Evolutionary conservation across 2,329 filamentous ascomycete species (phyloP), one percentile per base, ranked within the genome.

Genomic region (Ceratocystis alfenasii): DNA sequence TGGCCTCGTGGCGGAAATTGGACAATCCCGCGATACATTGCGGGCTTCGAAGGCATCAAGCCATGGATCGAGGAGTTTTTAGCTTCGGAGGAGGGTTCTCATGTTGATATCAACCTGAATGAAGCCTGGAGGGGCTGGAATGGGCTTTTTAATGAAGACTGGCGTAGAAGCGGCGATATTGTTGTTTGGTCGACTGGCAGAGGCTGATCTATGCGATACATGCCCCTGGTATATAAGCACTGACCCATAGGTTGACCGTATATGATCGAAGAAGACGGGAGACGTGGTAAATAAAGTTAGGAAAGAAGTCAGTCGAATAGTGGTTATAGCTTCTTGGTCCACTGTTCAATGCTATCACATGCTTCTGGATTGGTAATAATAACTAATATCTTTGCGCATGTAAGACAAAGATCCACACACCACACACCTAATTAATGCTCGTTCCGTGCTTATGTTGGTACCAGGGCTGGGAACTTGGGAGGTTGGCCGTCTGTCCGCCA

Each of bases 111-210:
- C 80, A 69, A 70, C 66, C 71, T 81, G 8, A 76, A 68, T 12
- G 77, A 78, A 69, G 80, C 78, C 6, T 87, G 83, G 84, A 75
- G 76, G 48, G 78, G 76, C 2, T 83, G 79, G 74, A 87, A 87
- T 71, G 84, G 83, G 10, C 74, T 83, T 61, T 86, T 85, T 72
- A 83, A 82, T 69, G 84, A 87, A 72, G 84, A 87, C 71, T 78
- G 76, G 74, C 76, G 83, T 65, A 78, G 84, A 66, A 72, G 75
- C 1, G 84, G 84, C 0, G 76, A 77, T 68, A 75, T 87, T 69
- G 76, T 86, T 33, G 81, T 87, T 20, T 87, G 84, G 84, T 79
- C 30, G n/a, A 63, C 61, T n/a, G 48, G 50, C 7, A 30, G 28
- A 17, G n/a, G 55, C 5, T 59, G 25, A n/a, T 59, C 55, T 36